Evolutionary conservation across 2,329 filamentous ascomycete genomes (phyloP).

Genomic region (Apiospora arundinis): DNA sequence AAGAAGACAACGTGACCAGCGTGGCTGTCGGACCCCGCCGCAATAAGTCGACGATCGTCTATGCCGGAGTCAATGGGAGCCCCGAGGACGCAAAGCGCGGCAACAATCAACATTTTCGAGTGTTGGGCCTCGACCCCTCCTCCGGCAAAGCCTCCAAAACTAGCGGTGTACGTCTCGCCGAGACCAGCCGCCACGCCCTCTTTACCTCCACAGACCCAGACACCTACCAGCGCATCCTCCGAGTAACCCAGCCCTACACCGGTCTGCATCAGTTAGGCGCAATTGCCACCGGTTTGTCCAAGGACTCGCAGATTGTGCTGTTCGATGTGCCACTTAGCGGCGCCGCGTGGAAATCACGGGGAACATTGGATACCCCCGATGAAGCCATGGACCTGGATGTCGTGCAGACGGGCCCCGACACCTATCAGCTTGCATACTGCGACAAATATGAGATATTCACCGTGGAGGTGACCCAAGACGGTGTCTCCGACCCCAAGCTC

Average conservation of each 20-base stretch:
- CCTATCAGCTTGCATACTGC: constrained; percentile 80
- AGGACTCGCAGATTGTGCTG: constrained; percentile 77
- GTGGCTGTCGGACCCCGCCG: constrained; percentile 72
- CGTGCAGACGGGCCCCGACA: constrained; percentile 63
- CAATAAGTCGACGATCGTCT: constrained; percentile 61
- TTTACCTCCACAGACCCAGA: constrained; percentile 60
- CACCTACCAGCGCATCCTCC: constrained; percentile 65
- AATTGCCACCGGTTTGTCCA: constrained; percentile 78
- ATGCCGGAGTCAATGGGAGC: constrained; percentile 86
- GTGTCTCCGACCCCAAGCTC: constrained; percentile 53
- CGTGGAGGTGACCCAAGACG: constrained; percentile 54
- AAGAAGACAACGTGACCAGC: constrained; percentile 90
- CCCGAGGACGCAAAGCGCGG: constrained; percentile 73
- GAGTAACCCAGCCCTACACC: constrained; percentile 55
- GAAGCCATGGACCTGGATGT: constrained; percentile 76
- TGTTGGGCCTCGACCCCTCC: constrained; percentile 65
- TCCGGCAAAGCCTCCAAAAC: constrained; percentile 34
- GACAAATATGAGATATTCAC: constrained; percentile 77
- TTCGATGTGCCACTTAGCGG: constrained; percentile 71
- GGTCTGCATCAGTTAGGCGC: constrained; percentile 76
- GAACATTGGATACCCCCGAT: constrained; percentile 55
- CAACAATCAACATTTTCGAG: constrained; percentile 83
- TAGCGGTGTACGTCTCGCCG: constrained; percentile 50
- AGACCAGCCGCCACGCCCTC: constrained; percentile 58
- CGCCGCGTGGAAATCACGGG: constrained; percentile 56